Base-by-base conservation (phyloP, 2,329 filamentous ascomycete species). In the Aspergillus piperis region DNA sequence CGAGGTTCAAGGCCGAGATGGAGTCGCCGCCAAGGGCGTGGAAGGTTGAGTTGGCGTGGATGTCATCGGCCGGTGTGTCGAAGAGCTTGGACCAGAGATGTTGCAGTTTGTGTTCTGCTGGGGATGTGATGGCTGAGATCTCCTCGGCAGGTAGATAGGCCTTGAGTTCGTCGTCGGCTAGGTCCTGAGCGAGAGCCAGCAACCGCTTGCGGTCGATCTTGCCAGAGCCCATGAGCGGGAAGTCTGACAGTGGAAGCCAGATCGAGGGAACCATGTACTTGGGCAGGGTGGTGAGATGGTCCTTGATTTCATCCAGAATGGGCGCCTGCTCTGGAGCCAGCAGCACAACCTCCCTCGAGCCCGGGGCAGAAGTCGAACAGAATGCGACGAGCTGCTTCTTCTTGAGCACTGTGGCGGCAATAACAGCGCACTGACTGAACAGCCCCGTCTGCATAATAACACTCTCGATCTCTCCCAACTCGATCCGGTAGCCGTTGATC, bases 401-500 rank as follows among this genome's bases (percentile, higher is more conserved):
- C n/a, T 48, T 48, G 11, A 56, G 53, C 23, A 59, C 51, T 5
- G 50, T 39, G 21, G 58, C 57, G 7, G 53, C 41, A 13, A 52
- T 41, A 1, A 56, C 54, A 11, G 53, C 49, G 23, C 48, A 55
- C 23, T 60, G 57, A 25, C 27, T 56, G n/a, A 60, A 48, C 5
- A 48, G 13, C 13, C 27, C 54, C 3, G 42, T 53, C 15, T 58
- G 54, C 32, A 60, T 21, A 19, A 64, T 61, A 11, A 50, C 62
- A 6, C 56, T 57, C 32, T 66, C 63, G 21, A 66, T 65, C 68
- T 78, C 80, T 36, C 71, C 78, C 55, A 85, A 78, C 73, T 86
- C 88, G 48, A 87, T 83, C 51, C 86, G 77, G 63, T 83, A 85
- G 25, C 88, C 88, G 2, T 80, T 77, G 21, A 88, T 72, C 71